These are phyloP conservation scores for Quercus robur DNA, from an alignment of 306 rosid genomes.

Conservation along the genomic window DNA sequence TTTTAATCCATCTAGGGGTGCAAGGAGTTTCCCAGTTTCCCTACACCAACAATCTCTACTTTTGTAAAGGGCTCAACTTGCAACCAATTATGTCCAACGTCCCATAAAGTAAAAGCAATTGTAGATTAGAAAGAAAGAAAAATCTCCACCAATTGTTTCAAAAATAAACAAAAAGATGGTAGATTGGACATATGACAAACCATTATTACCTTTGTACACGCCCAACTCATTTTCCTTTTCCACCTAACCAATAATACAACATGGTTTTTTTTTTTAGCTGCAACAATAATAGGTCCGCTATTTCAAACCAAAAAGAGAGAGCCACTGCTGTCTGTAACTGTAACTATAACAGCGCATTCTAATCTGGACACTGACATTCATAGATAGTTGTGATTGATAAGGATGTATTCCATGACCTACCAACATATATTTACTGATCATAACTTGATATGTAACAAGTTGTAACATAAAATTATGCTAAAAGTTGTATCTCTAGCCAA, in stretches of 20 bases:
- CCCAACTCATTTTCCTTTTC: not conserved
- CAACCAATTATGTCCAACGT: no score
- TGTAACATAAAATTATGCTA: rapidly evolving
- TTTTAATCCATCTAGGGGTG: no score
- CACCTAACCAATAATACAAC: not conserved
- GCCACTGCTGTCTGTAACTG: no score
- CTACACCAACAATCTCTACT: no score
- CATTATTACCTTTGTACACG: not conserved
- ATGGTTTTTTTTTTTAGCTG: not conserved
- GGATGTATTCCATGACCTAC: rapidly evolving
- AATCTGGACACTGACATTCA: not conserved
- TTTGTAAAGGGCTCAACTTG: no score
- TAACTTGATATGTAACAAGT: rapidly evolving
- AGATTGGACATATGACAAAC: not conserved
- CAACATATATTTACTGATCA: no score
- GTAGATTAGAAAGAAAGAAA: no score
- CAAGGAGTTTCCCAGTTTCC: no score
- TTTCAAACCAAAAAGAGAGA: no score
- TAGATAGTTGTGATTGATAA: rapidly evolving
- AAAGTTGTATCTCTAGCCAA: rapidly evolving
- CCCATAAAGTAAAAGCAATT: no score
- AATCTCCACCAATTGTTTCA: not conserved
- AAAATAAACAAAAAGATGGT: not conserved
- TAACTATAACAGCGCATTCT: not conserved
- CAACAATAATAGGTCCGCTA: not conserved